phyloP scores from a whole-genome alignment of 2,329 filamentous ascomycete species.

The Aspergillus quadrilineatus region DNA sequence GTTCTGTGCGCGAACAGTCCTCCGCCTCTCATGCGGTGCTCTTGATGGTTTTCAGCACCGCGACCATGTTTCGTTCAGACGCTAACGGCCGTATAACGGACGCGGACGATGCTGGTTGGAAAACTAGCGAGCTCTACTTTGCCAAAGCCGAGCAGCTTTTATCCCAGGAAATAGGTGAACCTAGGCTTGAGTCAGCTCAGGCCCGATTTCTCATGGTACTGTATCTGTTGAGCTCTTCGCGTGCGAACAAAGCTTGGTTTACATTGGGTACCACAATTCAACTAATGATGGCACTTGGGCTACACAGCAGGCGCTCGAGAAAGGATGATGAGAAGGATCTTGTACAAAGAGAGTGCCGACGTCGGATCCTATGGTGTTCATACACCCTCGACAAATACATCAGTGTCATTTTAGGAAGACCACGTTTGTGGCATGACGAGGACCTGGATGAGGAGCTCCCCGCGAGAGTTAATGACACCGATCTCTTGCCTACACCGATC shows the following conservation, averaged over 20 bases:
- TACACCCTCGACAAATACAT: slow-evolving; percentile 43
- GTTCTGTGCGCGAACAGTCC: neutral
- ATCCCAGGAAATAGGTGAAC: slow-evolving; percentile 19
- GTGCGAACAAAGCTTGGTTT: slow-evolving; percentile 41
- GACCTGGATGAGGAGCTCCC: slow-evolving; percentile 57
- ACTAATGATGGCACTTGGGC: slow-evolving; percentile 36
- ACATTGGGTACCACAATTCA: slow-evolving; percentile 39
- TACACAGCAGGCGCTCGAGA: slow-evolving; percentile 29
- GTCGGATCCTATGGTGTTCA: slow-evolving; percentile 40
- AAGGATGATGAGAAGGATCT: slow-evolving; percentile 11
- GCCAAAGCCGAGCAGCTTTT: slow-evolving; percentile 21
- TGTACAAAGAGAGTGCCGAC: slow-evolving; percentile 32
- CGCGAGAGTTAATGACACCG: slow-evolving; percentile 19
- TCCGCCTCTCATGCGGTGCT: slow-evolving; percentile 17
- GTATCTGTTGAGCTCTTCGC: slow-evolving; percentile 39
- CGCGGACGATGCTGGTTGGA: slow-evolving; percentile 16
- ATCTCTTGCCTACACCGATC: slow-evolving; percentile 11
- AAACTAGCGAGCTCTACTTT: slow-evolving; percentile 24
- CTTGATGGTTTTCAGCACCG: slow-evolving; percentile 22
- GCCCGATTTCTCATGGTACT: slow-evolving; percentile 27
- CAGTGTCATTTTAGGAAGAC: slow-evolving; percentile 39
- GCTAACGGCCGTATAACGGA: slow-evolving; percentile 17
- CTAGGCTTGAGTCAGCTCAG: slow-evolving; percentile 22
- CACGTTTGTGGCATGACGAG: slow-evolving; percentile 36
- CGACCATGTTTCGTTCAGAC: slow-evolving; percentile 20